Base-by-base conservation (phyloP, 2,329 filamentous ascomycete genomes). In the Cryphonectria japonica region DNA sequence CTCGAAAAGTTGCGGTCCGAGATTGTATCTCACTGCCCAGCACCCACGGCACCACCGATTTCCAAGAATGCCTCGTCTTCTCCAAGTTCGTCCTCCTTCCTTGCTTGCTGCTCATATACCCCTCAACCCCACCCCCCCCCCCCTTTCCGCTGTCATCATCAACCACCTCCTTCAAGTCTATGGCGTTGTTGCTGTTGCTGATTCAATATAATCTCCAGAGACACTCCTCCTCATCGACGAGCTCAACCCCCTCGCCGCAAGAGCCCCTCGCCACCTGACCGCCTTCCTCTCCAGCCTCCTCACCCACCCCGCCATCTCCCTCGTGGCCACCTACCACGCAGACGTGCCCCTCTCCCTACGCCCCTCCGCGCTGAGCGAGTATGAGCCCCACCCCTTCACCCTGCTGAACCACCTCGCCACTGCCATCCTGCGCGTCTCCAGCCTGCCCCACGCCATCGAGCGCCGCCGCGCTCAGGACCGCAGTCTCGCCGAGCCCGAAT, bases 351-450 rank as follows among this genome's bases (percentile, higher is more conserved):
- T 89, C 37, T 76, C 83, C 68, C 80, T 86, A 80, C 80, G 78
- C 41, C 80, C 70, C 50, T 78, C 79, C 9, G n/a, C 62, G 11
- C 80, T 79, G 67, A 82, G 80, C 75, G 85, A 87, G 76, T 90
- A 93, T 80, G 83, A 88, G 26, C 93, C 94, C 0, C 83, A 89
- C 39, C 89, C 94, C 0, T 85, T 97, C 16, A 90, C 90, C 1
- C 83, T 94, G 0, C 85, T 98, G 32, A 88, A 87, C 62, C 97
- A 97, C 80, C 89, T 98, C 71, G 93, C 95, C n/a, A 99, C 96
- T 3, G 91, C 94, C 3, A 88, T 98, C 68, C 86, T 98, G 71
- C 90, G 88, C 5, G 85, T 93, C 0, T 89, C 91, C 54, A 92
- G 90, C 19, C 86, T 98, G 54, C 83, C 89, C 9, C 94, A 98